Base-by-base conservation (phyloP, 2,329 filamentous ascomycete species). In the Aureobasidium sp. region DNA sequence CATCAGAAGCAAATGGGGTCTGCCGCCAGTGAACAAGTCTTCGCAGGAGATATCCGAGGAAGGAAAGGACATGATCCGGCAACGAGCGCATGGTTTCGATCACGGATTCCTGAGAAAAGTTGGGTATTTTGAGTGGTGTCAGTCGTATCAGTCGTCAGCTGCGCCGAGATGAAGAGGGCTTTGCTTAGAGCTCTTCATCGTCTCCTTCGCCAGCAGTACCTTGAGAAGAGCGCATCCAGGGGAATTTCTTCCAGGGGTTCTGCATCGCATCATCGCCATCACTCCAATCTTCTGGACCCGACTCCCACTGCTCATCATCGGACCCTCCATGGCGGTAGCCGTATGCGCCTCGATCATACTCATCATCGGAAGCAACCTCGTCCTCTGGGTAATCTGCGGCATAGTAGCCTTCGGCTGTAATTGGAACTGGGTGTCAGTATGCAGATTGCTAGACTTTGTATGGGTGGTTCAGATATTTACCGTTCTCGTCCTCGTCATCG, bases 331-430 rank as follows among this genome's bases (percentile, higher is more conserved):
- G 63, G 2, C 74, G 66, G 62, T 77, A 78, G 32, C 71, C 69
- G 62, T 79, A 79, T 9, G 75, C 70, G 49, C 74, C 71, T 3
- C 72, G 66, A 45, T 78, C 82, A 64, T 79, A 83, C 71, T 88
- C 85, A 66, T 88, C 85, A 67, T 91, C 88, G 14, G 84, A 86
- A 48, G 84, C 86, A 14, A 91, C 81, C 70, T 92, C 89, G 59
- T 92, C 88, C 64, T 92, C 89, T 0, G 89, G 89, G 67, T 92
- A 92, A 71, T 92, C 89, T 59, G 88, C 86, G 3, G 85, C 85
- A 69, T 91, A 91, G 72, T 90, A 86, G 68, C 90, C 87, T 70
- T 92, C 89, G 39, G 89, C 87, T 65, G 51, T 51, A 48, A 25
- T 37, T 64, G 59, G 50, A 10, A 5, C n/a, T 25, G 42, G 48